phyloP scores from a whole-genome alignment of 495 filamentous ascomycete species.

The Penicillium coprophilum region DNA sequence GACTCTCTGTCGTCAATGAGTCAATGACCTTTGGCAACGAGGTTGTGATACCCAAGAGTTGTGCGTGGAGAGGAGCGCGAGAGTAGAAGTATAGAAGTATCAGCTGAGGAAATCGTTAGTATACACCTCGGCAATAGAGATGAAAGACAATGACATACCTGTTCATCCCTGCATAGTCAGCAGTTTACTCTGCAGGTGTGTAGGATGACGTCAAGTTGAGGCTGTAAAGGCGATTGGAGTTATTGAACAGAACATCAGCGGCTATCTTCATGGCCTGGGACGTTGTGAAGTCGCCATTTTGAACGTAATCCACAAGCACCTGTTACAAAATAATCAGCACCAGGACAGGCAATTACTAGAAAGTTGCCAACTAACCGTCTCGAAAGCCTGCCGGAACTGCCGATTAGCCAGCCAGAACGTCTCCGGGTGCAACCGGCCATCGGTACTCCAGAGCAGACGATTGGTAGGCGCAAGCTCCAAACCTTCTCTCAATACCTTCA shows the following conservation, averaged over 20 bases:
- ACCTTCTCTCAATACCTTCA: constrained; percentile 67
- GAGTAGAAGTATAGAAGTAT: neutral
- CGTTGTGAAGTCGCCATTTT: constrained; percentile 53
- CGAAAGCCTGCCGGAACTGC: constrained; percentile 75
- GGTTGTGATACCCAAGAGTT: neutral
- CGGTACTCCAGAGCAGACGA: constrained; percentile 83
- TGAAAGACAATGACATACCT: constrained; percentile 24
- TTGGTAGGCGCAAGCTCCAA: constrained; percentile 73
- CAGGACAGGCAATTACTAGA: neutral
- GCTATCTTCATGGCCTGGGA: constrained; percentile 60
- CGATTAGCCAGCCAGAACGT: constrained; percentile 75
- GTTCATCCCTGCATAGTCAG: neutral
- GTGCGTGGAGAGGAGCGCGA: neutral
- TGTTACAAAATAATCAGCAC: constrained; percentile 22
- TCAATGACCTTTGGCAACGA: neutral
- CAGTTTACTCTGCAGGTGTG: constrained; percentile 14
- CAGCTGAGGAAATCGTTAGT: constrained; percentile 1
- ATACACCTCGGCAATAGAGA: neutral
- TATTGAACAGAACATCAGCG: constrained; percentile 65
- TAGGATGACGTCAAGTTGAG: constrained; percentile 35
- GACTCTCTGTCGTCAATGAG: neutral
- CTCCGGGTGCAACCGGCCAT: constrained; percentile 82
- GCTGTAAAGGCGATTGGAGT: constrained; percentile 66
- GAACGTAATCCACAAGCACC: constrained; percentile 63
- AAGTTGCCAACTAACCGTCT: constrained; percentile 47